Evolutionary conservation across 2,329 filamentous ascomycete genomes (phyloP).

Genomic region (Colletotrichum echinochloae): DNA sequence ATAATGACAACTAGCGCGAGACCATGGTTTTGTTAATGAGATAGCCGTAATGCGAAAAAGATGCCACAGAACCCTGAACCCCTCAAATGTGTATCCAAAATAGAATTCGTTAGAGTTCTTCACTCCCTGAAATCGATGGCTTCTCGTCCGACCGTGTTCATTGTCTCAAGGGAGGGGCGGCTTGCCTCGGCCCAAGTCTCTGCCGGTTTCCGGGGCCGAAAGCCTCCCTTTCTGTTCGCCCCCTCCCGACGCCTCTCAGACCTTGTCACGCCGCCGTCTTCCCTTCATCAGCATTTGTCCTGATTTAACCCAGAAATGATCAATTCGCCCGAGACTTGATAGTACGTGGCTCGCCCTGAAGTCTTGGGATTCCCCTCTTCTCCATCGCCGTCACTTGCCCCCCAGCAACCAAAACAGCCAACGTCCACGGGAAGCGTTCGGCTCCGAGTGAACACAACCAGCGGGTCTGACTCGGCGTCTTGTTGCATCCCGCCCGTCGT

Average conservation of each 20-base stretch:
- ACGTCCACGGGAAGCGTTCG: too few species aligned
- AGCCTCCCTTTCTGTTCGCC: too few species aligned
- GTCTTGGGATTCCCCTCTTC: too few species aligned
- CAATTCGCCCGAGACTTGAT: too few species aligned
- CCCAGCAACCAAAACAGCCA: too few species aligned
- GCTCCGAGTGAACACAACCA: neutral
- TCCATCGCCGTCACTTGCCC: neutral
- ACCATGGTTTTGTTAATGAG: too few species aligned
- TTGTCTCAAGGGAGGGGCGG: neutral
- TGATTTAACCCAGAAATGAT: neutral
- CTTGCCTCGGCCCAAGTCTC: constrained; percentile 29
- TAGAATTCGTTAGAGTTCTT: too few species aligned
- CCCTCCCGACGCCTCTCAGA: neutral
- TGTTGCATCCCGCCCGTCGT: rapidly evolving
- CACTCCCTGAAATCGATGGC: neutral
- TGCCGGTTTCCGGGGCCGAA: constrained; percentile 22
- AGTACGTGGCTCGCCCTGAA: neutral
- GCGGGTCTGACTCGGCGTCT: too few species aligned
- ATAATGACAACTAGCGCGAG: neutral
- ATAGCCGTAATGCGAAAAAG: neutral
- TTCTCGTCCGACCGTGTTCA: neutral
- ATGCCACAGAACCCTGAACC: too few species aligned
- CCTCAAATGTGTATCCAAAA: too few species aligned
- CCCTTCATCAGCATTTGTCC: neutral
- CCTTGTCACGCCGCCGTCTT: neutral